Conservation (phyloP, 257 asterid species). For the Asclepias syriaca region DNA sequence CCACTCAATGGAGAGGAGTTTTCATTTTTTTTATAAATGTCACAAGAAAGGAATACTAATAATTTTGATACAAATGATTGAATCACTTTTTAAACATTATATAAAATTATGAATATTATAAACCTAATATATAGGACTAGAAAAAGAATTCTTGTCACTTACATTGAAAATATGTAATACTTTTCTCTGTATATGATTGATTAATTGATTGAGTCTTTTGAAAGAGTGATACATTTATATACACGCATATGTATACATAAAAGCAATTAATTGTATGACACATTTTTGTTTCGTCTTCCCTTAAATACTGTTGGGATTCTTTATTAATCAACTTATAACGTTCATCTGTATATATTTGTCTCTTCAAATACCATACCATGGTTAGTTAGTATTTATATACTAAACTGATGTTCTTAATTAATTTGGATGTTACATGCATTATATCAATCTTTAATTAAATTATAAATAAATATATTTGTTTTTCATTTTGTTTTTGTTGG, state of each 20-base stretch:
- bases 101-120: too few species aligned
- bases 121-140: too few species aligned
- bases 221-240: too few species aligned
- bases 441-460: background rate
- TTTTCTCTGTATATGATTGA: too few species aligned
- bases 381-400: slow-evolving; percentile 11
- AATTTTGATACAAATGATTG: too few species aligned
- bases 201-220: too few species aligned
- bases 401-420: background rate
- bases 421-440: background rate
- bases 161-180: too few species aligned
- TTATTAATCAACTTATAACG: slow-evolving; percentile 5
- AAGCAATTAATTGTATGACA: background rate
- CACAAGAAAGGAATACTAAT: background rate
- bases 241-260: background rate
- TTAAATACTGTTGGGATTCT: background rate
- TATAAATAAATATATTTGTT: background rate
- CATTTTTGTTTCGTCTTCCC: slow-evolving; percentile 10
- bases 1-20: background rate
- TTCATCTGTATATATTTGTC: background rate
- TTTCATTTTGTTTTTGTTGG: background rate
- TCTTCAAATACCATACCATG: slow-evolving; percentile 18
- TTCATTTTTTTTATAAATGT: too few species aligned
- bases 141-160: too few species aligned
- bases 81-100: too few species aligned